Percentiles rank a stretch among this genome's conserved stretches.
phyloP scores from a whole-genome alignment of 164 flowering plant genomes.

The Dillenia turbinata region DNA sequence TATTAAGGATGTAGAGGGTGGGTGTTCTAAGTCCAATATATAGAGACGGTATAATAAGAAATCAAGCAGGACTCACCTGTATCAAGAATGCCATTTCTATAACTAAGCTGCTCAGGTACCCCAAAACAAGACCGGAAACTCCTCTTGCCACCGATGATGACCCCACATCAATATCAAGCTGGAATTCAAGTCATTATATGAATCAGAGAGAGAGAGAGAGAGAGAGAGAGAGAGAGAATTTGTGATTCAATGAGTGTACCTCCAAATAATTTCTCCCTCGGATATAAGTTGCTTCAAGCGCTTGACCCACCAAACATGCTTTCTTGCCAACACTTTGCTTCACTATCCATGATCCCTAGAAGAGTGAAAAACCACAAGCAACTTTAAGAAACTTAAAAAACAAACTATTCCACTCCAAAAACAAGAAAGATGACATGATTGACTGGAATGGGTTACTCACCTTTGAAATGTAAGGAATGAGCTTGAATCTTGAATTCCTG shows the following conservation, averaged over 20 bases:
- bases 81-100: constrained; percentile 92
- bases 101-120: constrained; percentile 83
- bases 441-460: constrained; percentile 23
- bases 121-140: constrained; percentile 82
- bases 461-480: constrained; percentile 91
- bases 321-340: constrained; percentile 96
- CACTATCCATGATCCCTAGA: constrained; percentile 93
- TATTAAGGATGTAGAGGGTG: too few species aligned
- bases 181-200: constrained; percentile 10
- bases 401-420: too few species aligned
- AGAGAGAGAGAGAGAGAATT: too few species aligned
- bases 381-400: too few species aligned
- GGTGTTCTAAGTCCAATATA: too few species aligned
- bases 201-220: not conserved
- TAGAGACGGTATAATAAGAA: too few species aligned
- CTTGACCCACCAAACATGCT: constrained; percentile 88
- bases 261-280: constrained; percentile 86
- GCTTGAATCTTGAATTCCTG: constrained; percentile 90
- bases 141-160: constrained; percentile 96
- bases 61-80: constrained; percentile 44
- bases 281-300: constrained; percentile 78
- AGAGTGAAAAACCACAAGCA: constrained; percentile 2
- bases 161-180: constrained; percentile 81
- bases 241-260: constrained; percentile 30
- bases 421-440: too few species aligned